Evolutionary conservation across 2,329 filamentous ascomycete genomes (phyloP), one percentile per base, ranked within the genome.

Genomic region (Pestalotiopsis sp.): DNA sequence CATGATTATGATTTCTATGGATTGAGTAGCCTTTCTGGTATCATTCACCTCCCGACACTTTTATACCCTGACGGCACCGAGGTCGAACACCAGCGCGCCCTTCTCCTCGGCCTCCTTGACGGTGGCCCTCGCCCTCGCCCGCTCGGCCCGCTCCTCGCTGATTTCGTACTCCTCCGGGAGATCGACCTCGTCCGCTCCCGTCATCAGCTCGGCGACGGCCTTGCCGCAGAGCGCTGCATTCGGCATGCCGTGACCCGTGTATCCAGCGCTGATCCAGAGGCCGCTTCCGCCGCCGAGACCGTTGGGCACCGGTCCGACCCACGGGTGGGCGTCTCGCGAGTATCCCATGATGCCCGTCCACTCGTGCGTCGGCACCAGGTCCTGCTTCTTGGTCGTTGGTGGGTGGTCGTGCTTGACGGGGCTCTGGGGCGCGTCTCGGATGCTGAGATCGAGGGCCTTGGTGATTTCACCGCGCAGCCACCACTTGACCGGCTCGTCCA

Each of bases 301-400:
- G 44, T 78, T 79, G 0, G 89, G 89, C n/a, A 94, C 86, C 10
- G 80, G 78, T 0, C 92, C 92, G 2, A 94, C 89, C 89, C 90
- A 94, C 0, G 92, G 91, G 64, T 85, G 78, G 0, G 85, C 81
- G 75, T 94, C 92, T 6, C 88, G 81, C 38, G 87, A 89, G 77
- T 89, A 94, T 0, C 90, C 92, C 92, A 94, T 94, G 71, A 94
- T 91, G 0, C 92, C 92, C 1, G 91, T 92, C 92, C 92, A 95
- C 75, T 92, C 88, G 75, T 86, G 88, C 38, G 85, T 79, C 10
- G 86, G 83, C 24, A 79, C 74, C 22, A 92, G 77, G 58, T 83
- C 79, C 39, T 83, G 75, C 48, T 79, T 78, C 44, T 48, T 52
- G 65, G 65, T 40, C 40, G 64, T 20, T 38, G 22, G 7, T 2